Percentiles rank a stretch among this genome's conserved stretches.
These are phyloP conservation scores for Calonectria leucothoes DNA, from an alignment of 2,329 filamentous ascomycete species.

Conservation along the genomic window DNA sequence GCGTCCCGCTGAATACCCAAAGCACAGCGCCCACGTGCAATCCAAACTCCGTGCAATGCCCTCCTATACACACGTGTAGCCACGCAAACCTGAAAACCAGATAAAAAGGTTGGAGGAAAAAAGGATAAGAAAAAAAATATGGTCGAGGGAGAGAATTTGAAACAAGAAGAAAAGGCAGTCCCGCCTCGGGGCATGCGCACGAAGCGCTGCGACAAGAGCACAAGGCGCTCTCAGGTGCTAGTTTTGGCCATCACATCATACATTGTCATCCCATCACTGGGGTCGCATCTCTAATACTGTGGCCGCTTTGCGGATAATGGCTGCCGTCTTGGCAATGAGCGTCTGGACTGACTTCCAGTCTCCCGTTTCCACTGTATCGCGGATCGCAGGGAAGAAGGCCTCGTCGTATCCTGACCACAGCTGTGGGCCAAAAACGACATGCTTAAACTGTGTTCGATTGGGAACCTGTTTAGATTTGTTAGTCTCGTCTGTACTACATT, in stretches of 20 bases:
- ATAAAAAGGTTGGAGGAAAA: conserved; percentile 12
- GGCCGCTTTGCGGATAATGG: conserved; percentile 72
- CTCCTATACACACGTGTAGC: conserved; percentile 42
- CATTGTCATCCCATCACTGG: conserved; percentile 40
- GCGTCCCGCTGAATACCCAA: conserved; percentile 24
- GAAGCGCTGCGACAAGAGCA: conserved; percentile 15
- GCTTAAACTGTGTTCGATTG: conserved; percentile 92
- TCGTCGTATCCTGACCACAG: conserved; percentile 68
- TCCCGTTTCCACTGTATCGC: conserved; percentile 79
- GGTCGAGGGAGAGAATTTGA: conserved; percentile 18
- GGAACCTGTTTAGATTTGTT: conserved; percentile 68
- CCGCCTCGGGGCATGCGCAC: not conserved
- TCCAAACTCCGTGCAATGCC: conserved; percentile 51
- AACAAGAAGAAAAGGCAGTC: conserved; percentile 24
- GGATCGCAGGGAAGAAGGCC: conserved; percentile 74
- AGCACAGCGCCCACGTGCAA: conserved; percentile 34
- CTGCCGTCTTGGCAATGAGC: conserved; percentile 78
- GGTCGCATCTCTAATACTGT: conserved; percentile 42
- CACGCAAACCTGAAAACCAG: conserved; percentile 25
- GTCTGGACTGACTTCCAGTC: conserved; percentile 77
- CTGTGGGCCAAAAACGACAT: conserved; percentile 88
- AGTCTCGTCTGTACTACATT: not conserved
- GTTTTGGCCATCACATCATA: conserved; percentile 27
- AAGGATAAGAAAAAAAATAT: conserved; percentile 22
- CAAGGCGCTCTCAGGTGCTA: conserved; percentile 17